These are phyloP conservation scores for Cyclostephanos tholiformis DNA, from an alignment of 108 stramenopile species.

Conservation along the genomic window DNA sequence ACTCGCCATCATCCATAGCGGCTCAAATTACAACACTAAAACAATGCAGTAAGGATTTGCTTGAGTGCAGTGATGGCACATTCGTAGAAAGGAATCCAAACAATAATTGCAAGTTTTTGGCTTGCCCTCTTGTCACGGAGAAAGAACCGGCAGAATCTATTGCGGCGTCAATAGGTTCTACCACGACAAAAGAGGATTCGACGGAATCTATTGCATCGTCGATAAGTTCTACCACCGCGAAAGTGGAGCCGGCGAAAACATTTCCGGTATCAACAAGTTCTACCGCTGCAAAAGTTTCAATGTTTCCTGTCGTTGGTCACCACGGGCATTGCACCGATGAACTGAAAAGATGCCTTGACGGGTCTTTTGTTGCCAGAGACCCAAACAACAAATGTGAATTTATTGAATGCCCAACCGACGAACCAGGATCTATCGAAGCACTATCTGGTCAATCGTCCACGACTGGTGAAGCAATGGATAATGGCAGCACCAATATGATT, in stretches of 20 bases:
- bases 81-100: conserved; percentile 20
- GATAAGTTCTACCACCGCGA: too few relatives aligned
- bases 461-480: not conserved
- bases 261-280: too few relatives aligned
- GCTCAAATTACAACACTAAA: not conserved
- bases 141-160: conserved; percentile 9
- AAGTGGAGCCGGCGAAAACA: too few relatives aligned
- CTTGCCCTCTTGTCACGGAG: conserved; percentile 7
- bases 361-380: conserved; percentile 38
- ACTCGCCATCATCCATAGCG: not conserved
- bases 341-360: conserved; percentile 11
- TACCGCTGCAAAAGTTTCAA: not conserved
- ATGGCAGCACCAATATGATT: not conserved
- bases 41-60: conserved; percentile 10
- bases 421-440: not conserved
- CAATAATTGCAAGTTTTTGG: conserved; percentile 18
- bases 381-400: conserved; percentile 37
- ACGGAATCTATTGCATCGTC: not conserved
- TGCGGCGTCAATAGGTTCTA: not conserved
- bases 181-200: not conserved
- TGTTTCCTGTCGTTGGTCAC: not conserved
- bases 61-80: conserved; percentile 24
- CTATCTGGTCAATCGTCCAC: not conserved
- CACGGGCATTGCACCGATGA: conserved; percentile 4
- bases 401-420: conserved; percentile 16